A percentile compares a stretch with the other conserved stretches of the same genome.
These are phyloP conservation scores for Testicularia cyperi DNA, from an alignment of 1,284 basidiomycete genomes.

Conservation along the genomic window DNA sequence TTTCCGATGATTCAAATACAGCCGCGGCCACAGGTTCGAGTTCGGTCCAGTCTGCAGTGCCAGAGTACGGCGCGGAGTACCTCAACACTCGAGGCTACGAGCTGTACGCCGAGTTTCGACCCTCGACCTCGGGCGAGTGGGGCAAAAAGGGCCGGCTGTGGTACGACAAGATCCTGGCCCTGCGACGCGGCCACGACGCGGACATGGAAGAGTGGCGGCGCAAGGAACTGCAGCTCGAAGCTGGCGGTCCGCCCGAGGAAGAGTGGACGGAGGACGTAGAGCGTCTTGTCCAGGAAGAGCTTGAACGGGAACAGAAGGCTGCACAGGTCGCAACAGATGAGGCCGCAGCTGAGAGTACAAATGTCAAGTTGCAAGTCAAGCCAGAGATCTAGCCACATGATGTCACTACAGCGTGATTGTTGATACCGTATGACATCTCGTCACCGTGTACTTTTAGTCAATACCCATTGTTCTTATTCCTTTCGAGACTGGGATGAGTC, in stretches of 20 bases:
- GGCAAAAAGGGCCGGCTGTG: constrained; percentile 51
- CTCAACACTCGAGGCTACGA: constrained; percentile 48
- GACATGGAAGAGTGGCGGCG: constrained; percentile 19
- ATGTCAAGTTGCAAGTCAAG: too few species aligned
- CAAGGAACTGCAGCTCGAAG: constrained; percentile 14
- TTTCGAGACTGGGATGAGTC: too few species aligned
- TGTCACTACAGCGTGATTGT: too few species aligned
- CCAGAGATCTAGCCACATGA: too few species aligned
- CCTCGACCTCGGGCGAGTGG: constrained; percentile 56
- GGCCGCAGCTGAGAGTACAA: too few species aligned
- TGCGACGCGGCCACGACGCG: constrained; percentile 27
- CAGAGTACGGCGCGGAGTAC: constrained; percentile 17
- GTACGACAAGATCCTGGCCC: constrained; percentile 45
- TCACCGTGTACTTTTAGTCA: too few species aligned
- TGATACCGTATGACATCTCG: too few species aligned
- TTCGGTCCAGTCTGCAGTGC: background rate
- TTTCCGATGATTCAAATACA: background rate
- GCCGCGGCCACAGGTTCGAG: too few species aligned
- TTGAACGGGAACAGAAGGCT: constrained; percentile 9
- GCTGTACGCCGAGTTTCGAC: constrained; percentile 54
- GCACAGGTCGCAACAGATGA: too few species aligned
- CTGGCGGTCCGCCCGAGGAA: constrained; percentile 15
- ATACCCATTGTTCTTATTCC: too few species aligned
- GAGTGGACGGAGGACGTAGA: constrained; percentile 34
- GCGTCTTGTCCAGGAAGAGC: constrained; percentile 22